Evolutionary conservation across 2,329 filamentous ascomycete genomes (phyloP).

Genomic region (Alternaria gansuensis): DNA sequence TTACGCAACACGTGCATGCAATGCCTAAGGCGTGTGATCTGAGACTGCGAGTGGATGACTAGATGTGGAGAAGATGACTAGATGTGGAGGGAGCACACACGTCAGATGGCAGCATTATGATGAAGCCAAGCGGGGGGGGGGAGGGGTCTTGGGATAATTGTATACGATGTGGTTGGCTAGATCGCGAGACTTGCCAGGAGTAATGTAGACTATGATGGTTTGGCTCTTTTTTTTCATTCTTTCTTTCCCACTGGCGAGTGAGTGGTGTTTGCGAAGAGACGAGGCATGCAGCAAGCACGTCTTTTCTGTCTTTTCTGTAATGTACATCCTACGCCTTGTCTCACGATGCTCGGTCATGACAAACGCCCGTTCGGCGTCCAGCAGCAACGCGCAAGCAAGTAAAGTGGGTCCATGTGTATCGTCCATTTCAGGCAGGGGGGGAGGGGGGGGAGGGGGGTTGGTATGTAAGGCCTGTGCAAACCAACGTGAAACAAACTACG

Average conservation of each 20-base stretch:
- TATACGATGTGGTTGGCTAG: slow-evolving; percentile 11
- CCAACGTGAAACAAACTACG: slow-evolving; percentile 24
- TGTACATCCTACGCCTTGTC: slow-evolving; percentile 4
- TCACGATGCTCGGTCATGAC: slow-evolving; percentile 8
- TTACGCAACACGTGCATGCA: slow-evolving; percentile 8
- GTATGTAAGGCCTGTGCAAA: slow-evolving; percentile 5
- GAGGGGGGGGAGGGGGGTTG: background rate
- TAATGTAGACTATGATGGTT: background rate
- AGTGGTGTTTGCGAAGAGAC: background rate
- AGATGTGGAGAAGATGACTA: slow-evolving; percentile 1
- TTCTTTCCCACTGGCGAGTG: background rate
- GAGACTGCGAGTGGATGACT: slow-evolving; percentile 4
- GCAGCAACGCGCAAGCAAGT: slow-evolving; percentile 10
- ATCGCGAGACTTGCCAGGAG: slow-evolving; percentile 3
- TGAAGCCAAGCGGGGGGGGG: slow-evolving; percentile 2
- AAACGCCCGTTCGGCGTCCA: slow-evolving; percentile 3
- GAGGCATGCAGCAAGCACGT: slow-evolving; percentile 3
- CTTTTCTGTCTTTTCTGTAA: background rate
- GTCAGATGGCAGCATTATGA: slow-evolving; percentile 11
- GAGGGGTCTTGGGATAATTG: background rate
- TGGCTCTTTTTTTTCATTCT: background rate
- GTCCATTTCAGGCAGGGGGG: slow-evolving; percentile 6
- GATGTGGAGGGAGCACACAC: slow-evolving; percentile 12
- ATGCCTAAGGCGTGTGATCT: slow-evolving; percentile 5
- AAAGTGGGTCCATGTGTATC: slow-evolving; percentile 7